Evolutionary conservation across 1,284 basidiomycete genomes (phyloP).

Genomic region (Bjerkandera adusta): DNA sequence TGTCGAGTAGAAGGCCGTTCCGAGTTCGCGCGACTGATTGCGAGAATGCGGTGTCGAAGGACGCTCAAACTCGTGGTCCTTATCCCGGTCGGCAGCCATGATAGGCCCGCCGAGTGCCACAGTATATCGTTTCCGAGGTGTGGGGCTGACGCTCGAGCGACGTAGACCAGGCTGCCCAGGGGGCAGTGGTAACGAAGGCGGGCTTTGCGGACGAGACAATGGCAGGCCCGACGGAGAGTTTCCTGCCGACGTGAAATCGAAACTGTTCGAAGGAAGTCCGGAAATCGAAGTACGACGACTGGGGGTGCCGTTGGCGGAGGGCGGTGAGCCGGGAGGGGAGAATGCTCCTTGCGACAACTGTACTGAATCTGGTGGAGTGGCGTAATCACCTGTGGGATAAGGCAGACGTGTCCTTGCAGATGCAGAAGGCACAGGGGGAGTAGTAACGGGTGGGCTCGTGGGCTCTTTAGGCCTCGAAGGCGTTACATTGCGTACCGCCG

Average conservation of each 20-base stretch:
- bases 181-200: conserved; percentile 33
- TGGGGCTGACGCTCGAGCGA: conserved; percentile 62
- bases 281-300: conserved; percentile 27
- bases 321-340: conserved; percentile 63
- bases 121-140: conserved; percentile 77
- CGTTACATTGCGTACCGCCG: conserved; percentile 36
- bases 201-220: conserved; percentile 21
- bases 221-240: conserved; percentile 27
- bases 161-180: conserved; percentile 32
- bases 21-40: conserved; percentile 29
- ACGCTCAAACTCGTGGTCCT: conserved; percentile 25
- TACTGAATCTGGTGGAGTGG: conserved; percentile 49
- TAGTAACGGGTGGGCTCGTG: conserved; percentile 59
- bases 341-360: conserved; percentile 39
- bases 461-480: conserved; percentile 52
- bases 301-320: conserved; percentile 35
- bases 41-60: conserved; percentile 24
- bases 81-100: conserved; percentile 36
- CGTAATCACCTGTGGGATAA: conserved; percentile 79
- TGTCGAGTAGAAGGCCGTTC: conserved; percentile 43
- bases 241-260: conserved; percentile 17
- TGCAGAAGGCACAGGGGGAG: conserved; percentile 33
- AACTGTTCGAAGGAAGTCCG: conserved; percentile 25
- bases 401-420: conserved; percentile 57
- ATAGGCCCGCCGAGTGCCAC: conserved; percentile 75